Base-by-base conservation (phyloP, 768 basidiomycete genomes). In the Pulveroboletus sp. region DNA sequence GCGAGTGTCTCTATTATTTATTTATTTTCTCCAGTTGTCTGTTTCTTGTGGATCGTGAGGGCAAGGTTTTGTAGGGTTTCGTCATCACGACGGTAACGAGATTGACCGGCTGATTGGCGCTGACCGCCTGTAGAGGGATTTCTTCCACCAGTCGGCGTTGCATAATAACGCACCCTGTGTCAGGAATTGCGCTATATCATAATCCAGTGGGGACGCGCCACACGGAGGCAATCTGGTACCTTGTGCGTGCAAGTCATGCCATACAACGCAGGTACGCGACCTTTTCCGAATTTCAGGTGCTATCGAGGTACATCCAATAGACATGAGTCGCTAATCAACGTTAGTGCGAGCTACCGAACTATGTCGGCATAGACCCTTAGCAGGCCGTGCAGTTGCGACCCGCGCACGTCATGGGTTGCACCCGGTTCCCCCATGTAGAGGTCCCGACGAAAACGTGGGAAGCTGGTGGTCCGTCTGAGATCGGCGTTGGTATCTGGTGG, bases 141-240 rank as follows among this genome's bases (percentile, higher is more conserved):
- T n/a, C n/a, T n/a, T n/a, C n/a, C n/a, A n/a, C n/a, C n/a, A n/a
- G n/a, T n/a, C n/a, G n/a, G n/a, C n/a, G n/a, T n/a, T n/a, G n/a
- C n/a, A n/a, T n/a, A 29, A 6, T 35, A 17, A 41, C n/a, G 29
- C 16, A 34, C 44, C 20, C 38, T 38, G 47, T 36, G 30, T 32
- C 34, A n/a, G 11, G n/a, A 6, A 29, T 12, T 27, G 34, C 34
- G 24, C 40, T 22, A 26, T n/a, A 22, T 38, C 23, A 30, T 26
- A 24, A 31, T 35, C 46, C 11, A 23, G 22, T 27, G 34, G n/a
- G 38, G 39, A 30, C 14, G 23, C 50, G 51, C 49, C 51, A 49
- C 52, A 40, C 54, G 54, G 62, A 54, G 51, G 48, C 31, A 50
- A 63, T 63, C 53, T 54, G 27, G 55, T 42, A 14, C 36, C 58